Conservation (phyloP, 192 early-diverging fungal genomes). For the Backusella circina region DNA sequence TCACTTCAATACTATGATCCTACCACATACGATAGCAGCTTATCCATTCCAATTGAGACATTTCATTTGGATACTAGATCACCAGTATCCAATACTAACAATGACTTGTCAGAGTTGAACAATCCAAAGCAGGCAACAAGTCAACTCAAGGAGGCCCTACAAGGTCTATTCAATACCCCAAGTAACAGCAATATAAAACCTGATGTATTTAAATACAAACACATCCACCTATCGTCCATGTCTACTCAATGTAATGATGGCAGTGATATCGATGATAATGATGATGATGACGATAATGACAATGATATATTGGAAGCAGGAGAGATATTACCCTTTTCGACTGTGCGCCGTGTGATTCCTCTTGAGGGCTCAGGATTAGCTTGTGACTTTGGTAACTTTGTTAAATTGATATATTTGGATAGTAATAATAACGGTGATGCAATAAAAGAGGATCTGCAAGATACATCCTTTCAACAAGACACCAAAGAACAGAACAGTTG, state of each 20-base stretch:
- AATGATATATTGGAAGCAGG: slow-evolving; percentile 16
- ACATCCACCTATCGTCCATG: background rate
- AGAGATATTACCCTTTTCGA: slow-evolving; percentile 26
- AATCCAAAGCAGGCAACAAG: background rate
- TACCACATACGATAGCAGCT: background rate
- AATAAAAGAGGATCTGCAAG: no score
- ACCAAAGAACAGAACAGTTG: background rate
- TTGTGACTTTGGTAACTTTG: slow-evolving; percentile 36
- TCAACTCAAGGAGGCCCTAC: background rate
- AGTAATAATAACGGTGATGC: no score
- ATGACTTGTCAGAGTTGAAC: background rate
- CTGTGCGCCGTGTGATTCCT: slow-evolving; percentile 17
- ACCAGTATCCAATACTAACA: background rate
- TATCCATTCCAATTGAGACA: slow-evolving; percentile 5
- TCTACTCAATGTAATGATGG: background rate
- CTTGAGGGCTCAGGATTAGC: slow-evolving; percentile 28
- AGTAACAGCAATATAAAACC: background rate
- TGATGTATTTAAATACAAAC: background rate
- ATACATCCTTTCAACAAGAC: background rate
- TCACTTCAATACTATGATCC: slow-evolving; percentile 26
- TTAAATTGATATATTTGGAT: slow-evolving; percentile 24
- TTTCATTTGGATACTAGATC: slow-evolving; percentile 2
- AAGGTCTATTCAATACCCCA: background rate
- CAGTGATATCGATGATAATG: background rate
- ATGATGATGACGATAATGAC: background rate